A percentile compares a stretch with the other conserved stretches of the same genome.
phyloP scores from a whole-genome alignment of 441 rosid species.

The Adansonia rubrostipa region DNA sequence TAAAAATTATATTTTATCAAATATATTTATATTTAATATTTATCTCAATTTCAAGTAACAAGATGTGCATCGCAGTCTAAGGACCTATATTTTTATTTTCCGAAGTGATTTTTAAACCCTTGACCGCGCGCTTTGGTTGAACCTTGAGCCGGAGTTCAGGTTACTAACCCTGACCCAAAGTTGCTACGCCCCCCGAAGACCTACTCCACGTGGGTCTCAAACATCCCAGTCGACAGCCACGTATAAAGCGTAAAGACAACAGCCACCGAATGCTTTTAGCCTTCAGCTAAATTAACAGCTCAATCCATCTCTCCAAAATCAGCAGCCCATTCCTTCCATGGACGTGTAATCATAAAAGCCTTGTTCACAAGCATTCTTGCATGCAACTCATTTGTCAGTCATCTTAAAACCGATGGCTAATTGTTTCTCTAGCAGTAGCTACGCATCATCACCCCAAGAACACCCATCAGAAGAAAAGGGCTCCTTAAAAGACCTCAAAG shows the following conservation, averaged over 20 bases:
- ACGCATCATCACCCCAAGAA: no score
- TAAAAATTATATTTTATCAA: no score
- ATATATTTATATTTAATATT: no score
- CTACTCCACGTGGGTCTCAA: not conserved
- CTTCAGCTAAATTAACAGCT: not conserved
- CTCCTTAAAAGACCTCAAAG: not conserved
- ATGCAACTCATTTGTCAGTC: not conserved
- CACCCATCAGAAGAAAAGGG: no score
- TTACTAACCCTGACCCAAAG: no score
- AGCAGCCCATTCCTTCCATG: not conserved
- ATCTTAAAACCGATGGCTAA: not conserved
- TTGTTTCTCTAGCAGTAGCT: not conserved
- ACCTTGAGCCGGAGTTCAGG: no score
- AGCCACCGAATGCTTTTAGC: not conserved
- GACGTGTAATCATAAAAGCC: no score
- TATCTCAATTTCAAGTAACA: no score
- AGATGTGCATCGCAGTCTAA: no score
- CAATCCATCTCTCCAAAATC: not conserved
- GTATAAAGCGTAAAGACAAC: constrained; percentile 1
- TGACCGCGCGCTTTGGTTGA: no score
- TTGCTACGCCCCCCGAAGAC: not conserved
- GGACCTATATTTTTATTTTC: no score
- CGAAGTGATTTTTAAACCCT: no score
- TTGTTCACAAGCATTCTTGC: not conserved
- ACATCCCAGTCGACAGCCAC: not conserved